Evolutionary conservation across 1,284 basidiomycete species (phyloP).

Genomic region (Trichosporon faecale): DNA sequence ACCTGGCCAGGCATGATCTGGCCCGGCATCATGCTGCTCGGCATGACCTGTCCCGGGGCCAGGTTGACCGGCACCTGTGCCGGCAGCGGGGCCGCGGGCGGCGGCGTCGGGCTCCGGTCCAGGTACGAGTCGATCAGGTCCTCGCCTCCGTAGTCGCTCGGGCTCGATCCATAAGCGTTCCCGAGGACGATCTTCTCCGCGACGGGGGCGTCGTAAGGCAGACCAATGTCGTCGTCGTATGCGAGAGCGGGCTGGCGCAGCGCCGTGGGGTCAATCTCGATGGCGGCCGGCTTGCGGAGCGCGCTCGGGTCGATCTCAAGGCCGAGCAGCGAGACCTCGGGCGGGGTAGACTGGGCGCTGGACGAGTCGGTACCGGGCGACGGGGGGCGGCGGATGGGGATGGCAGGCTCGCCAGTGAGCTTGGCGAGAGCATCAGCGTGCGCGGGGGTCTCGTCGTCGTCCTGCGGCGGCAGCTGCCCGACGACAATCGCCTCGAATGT

Average conservation of each 20-base stretch:
- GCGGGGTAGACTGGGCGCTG: not conserved
- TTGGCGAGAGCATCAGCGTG: not conserved
- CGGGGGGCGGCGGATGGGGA: not conserved
- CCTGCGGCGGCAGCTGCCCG: not conserved
- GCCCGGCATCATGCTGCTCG: not conserved
- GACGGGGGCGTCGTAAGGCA: constrained; percentile 1
- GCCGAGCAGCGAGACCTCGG: not conserved
- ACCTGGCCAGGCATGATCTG: not conserved
- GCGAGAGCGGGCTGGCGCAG: not conserved
- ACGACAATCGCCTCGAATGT: constrained; percentile 31
- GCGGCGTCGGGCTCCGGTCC: not conserved
- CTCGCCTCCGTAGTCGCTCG: not conserved
- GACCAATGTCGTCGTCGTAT: not conserved
- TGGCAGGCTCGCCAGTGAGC: not conserved
- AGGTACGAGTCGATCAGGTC: constrained; percentile 1
- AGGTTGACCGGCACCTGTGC: not conserved
- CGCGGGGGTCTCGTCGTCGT: not conserved
- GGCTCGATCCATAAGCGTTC: not conserved
- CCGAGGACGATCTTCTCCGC: not conserved
- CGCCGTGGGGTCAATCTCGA: not conserved
- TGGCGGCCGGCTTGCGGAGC: not conserved
- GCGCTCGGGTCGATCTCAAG: not conserved
- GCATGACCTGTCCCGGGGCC: not conserved
- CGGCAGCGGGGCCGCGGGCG: not conserved
- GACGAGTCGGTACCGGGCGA: not conserved